These are phyloP conservation scores for Pelargonium cotyledonis DNA, from an alignment of 441 rosid genomes.

Conservation along the genomic window DNA sequence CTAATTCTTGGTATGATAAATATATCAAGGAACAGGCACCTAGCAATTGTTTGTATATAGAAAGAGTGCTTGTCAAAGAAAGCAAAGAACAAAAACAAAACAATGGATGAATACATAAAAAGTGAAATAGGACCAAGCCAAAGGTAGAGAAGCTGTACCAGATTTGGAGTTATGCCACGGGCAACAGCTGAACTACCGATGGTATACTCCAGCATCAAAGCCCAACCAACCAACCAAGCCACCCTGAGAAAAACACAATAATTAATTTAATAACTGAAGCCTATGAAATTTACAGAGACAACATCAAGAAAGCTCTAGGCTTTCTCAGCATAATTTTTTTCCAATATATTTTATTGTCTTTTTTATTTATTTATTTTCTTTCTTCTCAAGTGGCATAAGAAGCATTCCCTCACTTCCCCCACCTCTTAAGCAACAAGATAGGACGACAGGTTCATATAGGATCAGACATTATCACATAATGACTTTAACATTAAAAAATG, in stretches of 20 bases:
- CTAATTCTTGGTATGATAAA: not conserved
- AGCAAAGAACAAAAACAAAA: conserved; percentile 2
- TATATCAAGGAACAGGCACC: not conserved
- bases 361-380: no score
- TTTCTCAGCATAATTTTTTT: no score
- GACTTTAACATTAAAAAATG: not conserved
- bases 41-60: not conserved
- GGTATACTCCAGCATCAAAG: conserved; percentile 80
- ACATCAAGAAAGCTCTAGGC: no score
- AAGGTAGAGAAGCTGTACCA: conserved; percentile 37
- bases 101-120: not conserved
- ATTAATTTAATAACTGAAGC: conserved; percentile 9
- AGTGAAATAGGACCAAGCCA: not conserved
- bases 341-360: no score
- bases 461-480: not conserved
- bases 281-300: no score
- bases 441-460: no score
- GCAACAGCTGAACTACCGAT: conserved; percentile 98
- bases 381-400: no score
- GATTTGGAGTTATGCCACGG: conserved; percentile 94
- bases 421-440: not conserved
- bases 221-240: conserved; percentile 98
- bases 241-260: conserved; percentile 35
- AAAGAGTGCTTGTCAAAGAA: not conserved
- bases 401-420: not conserved